Conservation (phyloP, 2,329 filamentous ascomycete genomes). For the Penicillium sp. region DNA sequence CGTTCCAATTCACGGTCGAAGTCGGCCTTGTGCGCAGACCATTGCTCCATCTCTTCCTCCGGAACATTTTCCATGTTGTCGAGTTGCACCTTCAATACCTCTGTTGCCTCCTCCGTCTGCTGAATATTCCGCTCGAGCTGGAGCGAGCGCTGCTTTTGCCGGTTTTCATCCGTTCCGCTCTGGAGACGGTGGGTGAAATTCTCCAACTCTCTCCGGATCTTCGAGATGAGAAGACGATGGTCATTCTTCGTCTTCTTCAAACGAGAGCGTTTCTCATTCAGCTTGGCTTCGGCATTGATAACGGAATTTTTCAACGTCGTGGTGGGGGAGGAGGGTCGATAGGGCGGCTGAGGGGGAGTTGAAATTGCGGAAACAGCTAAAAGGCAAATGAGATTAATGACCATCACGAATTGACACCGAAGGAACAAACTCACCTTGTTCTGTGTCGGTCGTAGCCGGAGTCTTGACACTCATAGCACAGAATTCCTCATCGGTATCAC, state of each 20-base stretch:
- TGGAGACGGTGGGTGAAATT: conserved; percentile 57
- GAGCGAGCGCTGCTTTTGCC: conserved; percentile 59
- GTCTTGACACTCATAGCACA: conserved; percentile 63
- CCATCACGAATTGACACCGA: not conserved
- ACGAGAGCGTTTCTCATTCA: conserved; percentile 59
- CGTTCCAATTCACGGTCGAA: conserved; percentile 56
- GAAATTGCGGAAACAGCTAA: conserved; percentile 38
- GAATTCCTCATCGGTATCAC: conserved; percentile 56
- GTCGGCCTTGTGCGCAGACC: conserved; percentile 51
- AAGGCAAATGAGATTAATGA: conserved; percentile 8
- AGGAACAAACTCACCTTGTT: conserved; percentile 50
- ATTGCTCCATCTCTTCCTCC: conserved; percentile 54
- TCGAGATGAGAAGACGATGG: conserved; percentile 57
- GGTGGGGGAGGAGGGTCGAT: conserved; percentile 62
- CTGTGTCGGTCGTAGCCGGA: conserved; percentile 56
- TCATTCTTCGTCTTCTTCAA: conserved; percentile 61
- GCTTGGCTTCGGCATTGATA: conserved; percentile 58
- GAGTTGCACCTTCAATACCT: conserved; percentile 53
- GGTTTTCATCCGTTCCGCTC: conserved; percentile 60
- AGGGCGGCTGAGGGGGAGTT: conserved; percentile 55
- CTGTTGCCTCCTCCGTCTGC: conserved; percentile 62
- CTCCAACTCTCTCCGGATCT: conserved; percentile 62
- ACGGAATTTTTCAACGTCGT: conserved; percentile 66
- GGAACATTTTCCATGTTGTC: conserved; percentile 57
- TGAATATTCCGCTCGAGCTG: conserved; percentile 62